These are phyloP conservation scores for Lunasporangiospora selenospora DNA, from an alignment of 192 early-diverging fungal species.

Conservation along the genomic window DNA sequence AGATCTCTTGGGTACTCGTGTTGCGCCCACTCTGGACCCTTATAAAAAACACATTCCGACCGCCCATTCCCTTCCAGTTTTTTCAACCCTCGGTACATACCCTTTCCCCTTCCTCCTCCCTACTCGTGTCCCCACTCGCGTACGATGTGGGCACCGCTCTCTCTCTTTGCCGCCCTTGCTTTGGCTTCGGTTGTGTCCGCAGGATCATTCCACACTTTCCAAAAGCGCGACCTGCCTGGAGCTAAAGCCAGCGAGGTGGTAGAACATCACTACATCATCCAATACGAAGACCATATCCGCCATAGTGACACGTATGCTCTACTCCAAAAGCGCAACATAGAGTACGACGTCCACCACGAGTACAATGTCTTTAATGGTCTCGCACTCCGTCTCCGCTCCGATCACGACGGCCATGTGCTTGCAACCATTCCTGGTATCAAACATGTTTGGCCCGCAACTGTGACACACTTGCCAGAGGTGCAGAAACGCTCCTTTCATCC, in stretches of 20 bases:
- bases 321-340: slow-evolving; percentile 19
- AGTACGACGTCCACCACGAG: slow-evolving; percentile 51
- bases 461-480: slow-evolving; percentile 24
- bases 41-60: too few species aligned
- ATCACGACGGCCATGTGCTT: slow-evolving; percentile 30
- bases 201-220: slow-evolving; percentile 42
- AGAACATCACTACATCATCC: slow-evolving; percentile 24
- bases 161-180: slow-evolving; percentile 36
- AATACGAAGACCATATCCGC: slow-evolving; percentile 23
- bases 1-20: too few species aligned
- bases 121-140: too few species aligned
- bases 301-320: slow-evolving; percentile 12
- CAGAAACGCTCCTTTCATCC: too few species aligned
- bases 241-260: slow-evolving; percentile 13
- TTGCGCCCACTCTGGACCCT: too few species aligned
- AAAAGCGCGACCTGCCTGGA: background rate
- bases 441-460: slow-evolving; percentile 55
- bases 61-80: too few species aligned
- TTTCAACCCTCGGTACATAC: too few species aligned
- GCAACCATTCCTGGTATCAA: slow-evolving; percentile 44
- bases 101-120: too few species aligned
- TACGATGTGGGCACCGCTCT: too few species aligned
- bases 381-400: slow-evolving; percentile 45
- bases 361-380: slow-evolving; percentile 56
- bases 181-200: slow-evolving; percentile 40